Conservation (phyloP, 495 filamentous ascomycete species). For the Penicillium turbatum region DNA sequence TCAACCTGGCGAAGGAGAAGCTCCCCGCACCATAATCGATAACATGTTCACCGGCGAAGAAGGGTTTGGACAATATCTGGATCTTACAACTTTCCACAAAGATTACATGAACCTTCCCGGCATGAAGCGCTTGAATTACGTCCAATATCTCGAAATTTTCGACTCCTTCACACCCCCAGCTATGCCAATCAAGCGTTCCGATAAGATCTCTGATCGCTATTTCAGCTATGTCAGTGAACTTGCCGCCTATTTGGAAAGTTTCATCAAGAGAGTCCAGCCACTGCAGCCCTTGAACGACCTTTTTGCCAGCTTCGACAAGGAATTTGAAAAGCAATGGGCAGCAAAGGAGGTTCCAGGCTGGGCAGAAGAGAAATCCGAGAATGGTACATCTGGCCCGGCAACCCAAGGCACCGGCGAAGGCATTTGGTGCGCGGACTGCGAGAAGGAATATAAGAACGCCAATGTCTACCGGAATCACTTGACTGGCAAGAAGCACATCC, state of each 20-base stretch:
- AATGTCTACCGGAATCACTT: slow-evolving; percentile 91
- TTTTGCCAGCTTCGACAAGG: slow-evolving; percentile 65
- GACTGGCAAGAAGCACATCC: slow-evolving; percentile 85
- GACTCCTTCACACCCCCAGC: slow-evolving; percentile 75
- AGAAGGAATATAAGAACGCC: slow-evolving; percentile 91
- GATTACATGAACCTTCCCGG: slow-evolving; percentile 84
- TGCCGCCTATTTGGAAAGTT: slow-evolving; percentile 77
- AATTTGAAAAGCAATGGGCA: slow-evolving; percentile 82
- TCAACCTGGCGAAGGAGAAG: slow-evolving; percentile 62
- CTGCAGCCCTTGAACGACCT: slow-evolving; percentile 79
- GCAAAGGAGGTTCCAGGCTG: slow-evolving; percentile 75
- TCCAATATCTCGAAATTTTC: slow-evolving; percentile 87
- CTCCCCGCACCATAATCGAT: slow-evolving; percentile 63
- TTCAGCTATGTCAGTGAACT: slow-evolving; percentile 83
- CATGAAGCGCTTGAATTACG: slow-evolving; percentile 75
- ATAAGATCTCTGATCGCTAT: slow-evolving; percentile 88
- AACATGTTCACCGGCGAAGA: slow-evolving; percentile 95
- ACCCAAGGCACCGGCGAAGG: slow-evolving; percentile 63
- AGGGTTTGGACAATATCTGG: slow-evolving; percentile 82
- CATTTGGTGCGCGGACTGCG: slow-evolving; percentile 83
- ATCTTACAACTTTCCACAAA: slow-evolving; percentile 79
- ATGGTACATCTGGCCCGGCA: slow-evolving; percentile 42
- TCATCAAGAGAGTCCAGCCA: slow-evolving; percentile 74
- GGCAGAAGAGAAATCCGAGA: slow-evolving; percentile 54
- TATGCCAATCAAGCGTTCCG: slow-evolving; percentile 63